Evolutionary conservation across 225 moss, liverwort and hornwort genomes (phyloP).

Genomic region (Thuidium tamariscinum): DNA sequence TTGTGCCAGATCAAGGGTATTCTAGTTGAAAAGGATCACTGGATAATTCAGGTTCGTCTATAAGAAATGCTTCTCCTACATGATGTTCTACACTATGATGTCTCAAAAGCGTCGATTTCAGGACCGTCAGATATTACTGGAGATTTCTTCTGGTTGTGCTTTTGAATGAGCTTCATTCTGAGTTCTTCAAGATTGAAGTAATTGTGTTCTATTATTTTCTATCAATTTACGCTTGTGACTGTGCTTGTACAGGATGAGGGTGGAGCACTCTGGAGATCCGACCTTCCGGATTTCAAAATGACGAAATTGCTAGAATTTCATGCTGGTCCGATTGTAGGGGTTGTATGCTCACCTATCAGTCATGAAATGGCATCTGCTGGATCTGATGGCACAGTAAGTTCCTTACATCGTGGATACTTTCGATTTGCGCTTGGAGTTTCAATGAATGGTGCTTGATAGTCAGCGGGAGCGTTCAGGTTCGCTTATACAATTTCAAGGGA

Average conservation of each 20-base stretch:
- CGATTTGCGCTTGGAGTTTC: not conserved
- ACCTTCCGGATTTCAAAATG: constrained; percentile 61
- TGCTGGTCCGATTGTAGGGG: constrained; percentile 68
- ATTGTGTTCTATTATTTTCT: not conserved
- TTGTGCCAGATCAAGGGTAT: constrained; percentile 73
- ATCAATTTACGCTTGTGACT: not conserved
- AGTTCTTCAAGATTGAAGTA: not conserved
- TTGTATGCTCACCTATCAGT: constrained; percentile 73
- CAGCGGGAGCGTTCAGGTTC: constrained; percentile 40
- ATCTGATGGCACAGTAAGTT: constrained; percentile 80
- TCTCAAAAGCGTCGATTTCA: not conserved
- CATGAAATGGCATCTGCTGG: constrained; percentile 77
- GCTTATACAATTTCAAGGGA: constrained; percentile 64
- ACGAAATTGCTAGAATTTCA: constrained; percentile 82
- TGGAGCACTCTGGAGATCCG: constrained; percentile 84
- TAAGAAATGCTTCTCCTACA: not conserved
- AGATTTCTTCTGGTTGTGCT: not conserved
- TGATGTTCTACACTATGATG: not conserved
- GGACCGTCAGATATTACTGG: not conserved
- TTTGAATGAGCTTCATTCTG: not conserved
- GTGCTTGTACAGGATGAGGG: constrained; percentile 69
- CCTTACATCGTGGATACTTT: not conserved
- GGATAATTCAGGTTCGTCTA: constrained; percentile 78
- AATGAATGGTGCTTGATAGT: not conserved
- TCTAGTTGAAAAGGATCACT: constrained; percentile 70